These are phyloP conservation scores for Cyclocybe cylindracea DNA, from an alignment of 768 basidiomycete species.

Conservation along the genomic window DNA sequence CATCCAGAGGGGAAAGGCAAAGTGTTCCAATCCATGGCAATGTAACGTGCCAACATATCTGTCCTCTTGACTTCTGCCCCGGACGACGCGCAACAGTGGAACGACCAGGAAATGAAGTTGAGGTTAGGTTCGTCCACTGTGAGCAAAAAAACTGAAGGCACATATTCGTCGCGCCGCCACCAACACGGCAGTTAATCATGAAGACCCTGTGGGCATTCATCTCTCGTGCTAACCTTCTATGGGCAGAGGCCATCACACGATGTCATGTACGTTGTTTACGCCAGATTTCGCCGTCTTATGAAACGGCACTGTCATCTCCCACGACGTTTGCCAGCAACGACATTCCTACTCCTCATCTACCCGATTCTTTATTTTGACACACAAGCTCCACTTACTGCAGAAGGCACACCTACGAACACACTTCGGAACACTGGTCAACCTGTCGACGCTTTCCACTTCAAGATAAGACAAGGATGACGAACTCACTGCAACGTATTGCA, in stretches of 20 bases:
- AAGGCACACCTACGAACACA: conserved; percentile 10
- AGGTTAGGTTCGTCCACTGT: conserved; percentile 7
- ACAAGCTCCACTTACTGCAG: conserved; percentile 15
- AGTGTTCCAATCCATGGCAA: conserved; percentile 22
- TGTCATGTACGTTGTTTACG: conserved; percentile 17
- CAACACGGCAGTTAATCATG: conserved; percentile 28
- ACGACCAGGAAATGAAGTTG: conserved; percentile 7
- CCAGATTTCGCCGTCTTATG: background rate
- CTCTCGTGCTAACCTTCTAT: conserved; percentile 25
- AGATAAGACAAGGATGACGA: conserved; percentile 26
- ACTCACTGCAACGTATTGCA: conserved; percentile 24
- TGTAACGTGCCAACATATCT: conserved; percentile 11
- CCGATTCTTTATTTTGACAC: conserved; percentile 22
- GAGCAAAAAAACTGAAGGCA: conserved; percentile 18
- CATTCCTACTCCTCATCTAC: conserved; percentile 19
- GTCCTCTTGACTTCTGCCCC: conserved; percentile 1
- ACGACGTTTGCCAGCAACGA: conserved; percentile 18
- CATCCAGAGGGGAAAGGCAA: conserved; percentile 20
- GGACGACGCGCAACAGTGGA: background rate
- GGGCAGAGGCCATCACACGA: conserved; percentile 23
- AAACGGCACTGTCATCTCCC: background rate
- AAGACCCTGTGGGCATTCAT: conserved; percentile 26
- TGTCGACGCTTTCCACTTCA: conserved; percentile 29
- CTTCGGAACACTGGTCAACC: conserved; percentile 15
- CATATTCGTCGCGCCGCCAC: conserved; percentile 27